Evolutionary conservation across 2,329 filamentous ascomycete species (phyloP).

Genomic region (Stemphylium vesicarium): DNA sequence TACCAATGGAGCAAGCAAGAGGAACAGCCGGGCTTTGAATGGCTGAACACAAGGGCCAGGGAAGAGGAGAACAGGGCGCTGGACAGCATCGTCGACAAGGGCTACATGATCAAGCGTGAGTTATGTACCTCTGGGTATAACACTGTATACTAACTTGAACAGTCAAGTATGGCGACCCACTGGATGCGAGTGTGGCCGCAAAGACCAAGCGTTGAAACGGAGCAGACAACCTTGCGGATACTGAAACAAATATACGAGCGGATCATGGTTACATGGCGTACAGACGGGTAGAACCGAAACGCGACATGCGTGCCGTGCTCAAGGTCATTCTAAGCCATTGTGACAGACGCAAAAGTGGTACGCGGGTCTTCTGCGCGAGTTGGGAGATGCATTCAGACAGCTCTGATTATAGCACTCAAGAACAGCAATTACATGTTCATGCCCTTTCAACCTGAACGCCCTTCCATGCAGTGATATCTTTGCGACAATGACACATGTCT

Average conservation of each 20-base stretch:
- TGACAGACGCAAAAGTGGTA: neutral
- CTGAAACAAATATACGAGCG: neutral
- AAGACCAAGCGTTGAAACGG: conserved; percentile 36
- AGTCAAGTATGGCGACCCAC: conserved; percentile 47
- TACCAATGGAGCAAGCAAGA: conserved; percentile 47
- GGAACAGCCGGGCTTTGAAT: conserved; percentile 48
- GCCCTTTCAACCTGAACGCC: conserved; percentile 30
- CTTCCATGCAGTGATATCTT: conserved; percentile 31
- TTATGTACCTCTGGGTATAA: neutral
- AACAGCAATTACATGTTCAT: neutral
- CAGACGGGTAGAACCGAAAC: neutral
- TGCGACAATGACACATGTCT: neutral
- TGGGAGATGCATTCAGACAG: neutral
- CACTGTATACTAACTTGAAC: conserved; percentile 16
- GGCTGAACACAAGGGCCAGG: conserved; percentile 46
- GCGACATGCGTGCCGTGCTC: neutral
- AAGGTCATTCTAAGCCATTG: neutral
- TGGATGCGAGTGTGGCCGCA: conserved; percentile 37
- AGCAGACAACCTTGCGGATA: neutral
- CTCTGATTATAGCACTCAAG: neutral
- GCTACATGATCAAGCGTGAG: conserved; percentile 44
- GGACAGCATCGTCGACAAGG: conserved; percentile 45
- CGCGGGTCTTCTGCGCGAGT: neutral
- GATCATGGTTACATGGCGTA: neutral
- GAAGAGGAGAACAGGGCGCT: conserved; percentile 46